phyloP scores from a whole-genome alignment of 495 filamentous ascomycete genomes.

The Penicillium cinerascens region DNA sequence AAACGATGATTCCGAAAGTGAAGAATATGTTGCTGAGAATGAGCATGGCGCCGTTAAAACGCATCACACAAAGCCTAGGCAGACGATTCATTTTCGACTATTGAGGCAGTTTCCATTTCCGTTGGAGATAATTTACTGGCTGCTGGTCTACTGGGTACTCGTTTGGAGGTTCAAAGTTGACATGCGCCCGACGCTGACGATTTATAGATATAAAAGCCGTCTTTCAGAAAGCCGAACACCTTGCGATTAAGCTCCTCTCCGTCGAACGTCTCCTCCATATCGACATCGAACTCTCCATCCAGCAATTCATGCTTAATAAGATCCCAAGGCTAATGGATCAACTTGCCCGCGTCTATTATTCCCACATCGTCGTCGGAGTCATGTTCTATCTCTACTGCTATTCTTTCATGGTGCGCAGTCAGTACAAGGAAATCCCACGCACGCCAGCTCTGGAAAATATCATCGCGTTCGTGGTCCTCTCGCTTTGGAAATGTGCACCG shows the following conservation, averaged over 20 bases:
- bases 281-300: constrained; percentile 47
- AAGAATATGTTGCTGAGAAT: neutral
- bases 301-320: constrained; percentile 38
- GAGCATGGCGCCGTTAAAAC: neutral
- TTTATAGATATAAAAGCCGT: constrained; percentile 45
- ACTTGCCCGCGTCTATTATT: constrained; percentile 47
- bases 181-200: neutral
- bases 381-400: constrained; percentile 54
- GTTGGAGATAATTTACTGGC: constrained; percentile 68
- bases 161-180: neutral
- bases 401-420: constrained; percentile 47
- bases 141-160: constrained; percentile 54
- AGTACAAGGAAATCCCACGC: constrained; percentile 52
- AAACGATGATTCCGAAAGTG: constrained; percentile 7
- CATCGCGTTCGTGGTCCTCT: constrained; percentile 56
- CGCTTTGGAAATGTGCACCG: constrained; percentile 59
- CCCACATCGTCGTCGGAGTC: constrained; percentile 50
- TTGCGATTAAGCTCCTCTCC: constrained; percentile 50
- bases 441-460: constrained; percentile 59
- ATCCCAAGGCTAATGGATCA: constrained; percentile 57
- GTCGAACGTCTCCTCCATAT: constrained; percentile 49
- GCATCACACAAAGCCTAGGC: neutral
- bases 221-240: constrained; percentile 43
- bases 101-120: constrained; percentile 43
- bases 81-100: constrained; percentile 26